Percentiles rank a stretch among this genome's conserved stretches.
phyloP scores from a whole-genome alignment of 1,139 yeast genomes.

The Lodderomyces metapsilosis region DNA sequence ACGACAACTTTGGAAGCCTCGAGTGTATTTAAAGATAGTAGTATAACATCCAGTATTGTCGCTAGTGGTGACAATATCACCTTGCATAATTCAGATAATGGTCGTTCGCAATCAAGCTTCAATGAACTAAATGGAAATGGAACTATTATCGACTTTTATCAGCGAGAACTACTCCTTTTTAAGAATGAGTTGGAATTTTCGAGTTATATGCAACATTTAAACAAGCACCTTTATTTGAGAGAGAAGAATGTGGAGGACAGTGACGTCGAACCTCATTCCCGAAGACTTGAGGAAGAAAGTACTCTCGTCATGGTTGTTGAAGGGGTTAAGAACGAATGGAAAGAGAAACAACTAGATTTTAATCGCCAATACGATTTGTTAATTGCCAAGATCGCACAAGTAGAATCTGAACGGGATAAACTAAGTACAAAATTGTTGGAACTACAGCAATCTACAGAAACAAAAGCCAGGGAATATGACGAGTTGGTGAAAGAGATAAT shows the following conservation, averaged over 20 bases:
- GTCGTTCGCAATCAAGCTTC: slow-evolving; percentile 1
- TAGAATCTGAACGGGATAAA: slow-evolving; percentile 18
- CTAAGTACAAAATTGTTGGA: slow-evolving; percentile 8
- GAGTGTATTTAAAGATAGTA: slow-evolving; percentile 18
- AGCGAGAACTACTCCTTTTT: slow-evolving; percentile 56
- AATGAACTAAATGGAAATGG: slow-evolving; percentile 17
- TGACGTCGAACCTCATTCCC: too few relatives aligned
- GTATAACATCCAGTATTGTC: not conserved
- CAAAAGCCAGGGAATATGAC: slow-evolving; percentile 21
- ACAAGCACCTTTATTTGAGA: slow-evolving; percentile 46
- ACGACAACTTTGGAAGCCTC: slow-evolving; percentile 26
- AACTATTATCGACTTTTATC: slow-evolving; percentile 43
- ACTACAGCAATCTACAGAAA: slow-evolving; percentile 20
- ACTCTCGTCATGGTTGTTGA: slow-evolving; percentile 10
- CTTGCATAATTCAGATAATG: not conserved
- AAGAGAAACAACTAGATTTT: not conserved
- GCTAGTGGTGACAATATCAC: not conserved
- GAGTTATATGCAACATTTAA: slow-evolving; percentile 52
- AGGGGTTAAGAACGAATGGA: slow-evolving; percentile 9
- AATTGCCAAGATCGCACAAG: slow-evolving; percentile 15
- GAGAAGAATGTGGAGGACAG: slow-evolving; percentile 19
- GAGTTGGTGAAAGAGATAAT: slow-evolving; percentile 16
- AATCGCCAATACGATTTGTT: slow-evolving; percentile 7
- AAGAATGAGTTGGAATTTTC: slow-evolving; percentile 66
- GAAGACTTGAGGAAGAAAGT: not conserved